These are phyloP conservation scores for Russula foetens DNA, from an alignment of 768 basidiomycete species.

Conservation along the genomic window DNA sequence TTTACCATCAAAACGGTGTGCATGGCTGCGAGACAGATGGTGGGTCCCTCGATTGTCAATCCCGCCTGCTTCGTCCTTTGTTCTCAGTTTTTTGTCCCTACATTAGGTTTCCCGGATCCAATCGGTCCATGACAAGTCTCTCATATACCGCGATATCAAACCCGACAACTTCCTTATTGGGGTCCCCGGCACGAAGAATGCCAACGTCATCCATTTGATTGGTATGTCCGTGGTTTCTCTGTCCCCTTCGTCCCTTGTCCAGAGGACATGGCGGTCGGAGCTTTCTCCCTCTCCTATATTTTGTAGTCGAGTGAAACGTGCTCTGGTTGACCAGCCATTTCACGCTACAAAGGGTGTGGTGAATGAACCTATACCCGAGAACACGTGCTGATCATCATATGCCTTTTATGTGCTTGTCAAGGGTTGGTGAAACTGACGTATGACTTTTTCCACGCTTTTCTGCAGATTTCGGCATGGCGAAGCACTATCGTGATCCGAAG, in stretches of 20 bases:
- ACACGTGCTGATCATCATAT: background rate
- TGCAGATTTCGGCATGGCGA: constrained; percentile 97
- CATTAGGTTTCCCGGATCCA: constrained; percentile 89
- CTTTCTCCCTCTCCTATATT: background rate
- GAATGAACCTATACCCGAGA: background rate
- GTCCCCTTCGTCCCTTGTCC: background rate
- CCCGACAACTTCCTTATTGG: constrained; percentile 99
- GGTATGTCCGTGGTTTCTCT: constrained; percentile 41
- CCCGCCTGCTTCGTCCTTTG: constrained; percentile 1
- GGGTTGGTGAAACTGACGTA: constrained; percentile 9
- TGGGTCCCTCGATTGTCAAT: constrained; percentile 32
- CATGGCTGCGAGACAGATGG: constrained; percentile 99
- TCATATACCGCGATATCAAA: constrained; percentile 99
- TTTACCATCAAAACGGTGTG: constrained; percentile 97
- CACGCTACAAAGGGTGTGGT: background rate
- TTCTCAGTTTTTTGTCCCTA: constrained; percentile 9
- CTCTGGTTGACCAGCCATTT: background rate
- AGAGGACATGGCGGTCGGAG: background rate
- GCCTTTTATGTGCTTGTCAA: background rate
- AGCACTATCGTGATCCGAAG: constrained; percentile 98
- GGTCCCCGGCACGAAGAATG: constrained; percentile 82
- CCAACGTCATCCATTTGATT: constrained; percentile 82
- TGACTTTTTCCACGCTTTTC: constrained; percentile 8
- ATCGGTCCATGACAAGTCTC: constrained; percentile 94
- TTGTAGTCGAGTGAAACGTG: background rate